These are phyloP conservation scores for Terana coerulea DNA, from an alignment of 768 basidiomycete species.

Conservation along the genomic window DNA sequence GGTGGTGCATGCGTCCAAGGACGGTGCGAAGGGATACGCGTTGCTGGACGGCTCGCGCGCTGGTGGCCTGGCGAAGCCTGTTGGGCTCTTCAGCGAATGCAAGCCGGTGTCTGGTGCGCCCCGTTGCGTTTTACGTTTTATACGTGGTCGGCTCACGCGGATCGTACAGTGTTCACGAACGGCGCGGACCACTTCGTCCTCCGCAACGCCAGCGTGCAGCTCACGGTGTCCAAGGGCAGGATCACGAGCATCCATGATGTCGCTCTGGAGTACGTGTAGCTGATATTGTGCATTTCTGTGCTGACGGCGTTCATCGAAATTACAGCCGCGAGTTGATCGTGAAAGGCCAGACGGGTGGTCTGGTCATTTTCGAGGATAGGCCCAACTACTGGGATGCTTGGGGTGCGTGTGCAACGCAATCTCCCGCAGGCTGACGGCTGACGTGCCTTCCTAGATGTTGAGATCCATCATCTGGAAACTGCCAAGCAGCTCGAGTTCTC, in stretches of 20 bases:
- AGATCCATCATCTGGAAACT: slow-evolving; percentile 90
- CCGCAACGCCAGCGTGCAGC: slow-evolving; percentile 62
- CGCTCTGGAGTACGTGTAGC: slow-evolving; percentile 57
- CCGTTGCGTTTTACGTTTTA: slow-evolving; percentile 8
- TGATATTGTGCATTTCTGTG: slow-evolving; percentile 31
- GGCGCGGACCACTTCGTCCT: slow-evolving; percentile 69
- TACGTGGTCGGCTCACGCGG: slow-evolving; percentile 5
- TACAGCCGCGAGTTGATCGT: slow-evolving; percentile 78
- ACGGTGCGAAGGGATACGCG: slow-evolving; percentile 66
- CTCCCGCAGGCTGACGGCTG: neutral
- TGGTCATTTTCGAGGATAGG: slow-evolving; percentile 88
- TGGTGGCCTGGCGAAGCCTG: slow-evolving; percentile 29
- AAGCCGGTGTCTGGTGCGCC: slow-evolving; percentile 64
- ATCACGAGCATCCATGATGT: slow-evolving; percentile 85
- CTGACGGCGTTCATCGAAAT: slow-evolving; percentile 22
- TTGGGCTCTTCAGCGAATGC: slow-evolving; percentile 44
- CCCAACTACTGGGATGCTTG: slow-evolving; percentile 89
- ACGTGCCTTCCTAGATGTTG: slow-evolving; percentile 53
- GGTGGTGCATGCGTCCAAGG: slow-evolving; percentile 61
- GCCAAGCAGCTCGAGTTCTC: slow-evolving; percentile 69
- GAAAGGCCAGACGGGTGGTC: slow-evolving; percentile 72
- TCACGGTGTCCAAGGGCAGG: slow-evolving; percentile 79
- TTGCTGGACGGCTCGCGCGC: slow-evolving; percentile 54
- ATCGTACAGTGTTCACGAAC: slow-evolving; percentile 51
- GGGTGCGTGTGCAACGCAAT: slow-evolving; percentile 43